Conservation (phyloP, 2,329 filamentous ascomycete genomes). For the Hansfordia pulvinata region DNA sequence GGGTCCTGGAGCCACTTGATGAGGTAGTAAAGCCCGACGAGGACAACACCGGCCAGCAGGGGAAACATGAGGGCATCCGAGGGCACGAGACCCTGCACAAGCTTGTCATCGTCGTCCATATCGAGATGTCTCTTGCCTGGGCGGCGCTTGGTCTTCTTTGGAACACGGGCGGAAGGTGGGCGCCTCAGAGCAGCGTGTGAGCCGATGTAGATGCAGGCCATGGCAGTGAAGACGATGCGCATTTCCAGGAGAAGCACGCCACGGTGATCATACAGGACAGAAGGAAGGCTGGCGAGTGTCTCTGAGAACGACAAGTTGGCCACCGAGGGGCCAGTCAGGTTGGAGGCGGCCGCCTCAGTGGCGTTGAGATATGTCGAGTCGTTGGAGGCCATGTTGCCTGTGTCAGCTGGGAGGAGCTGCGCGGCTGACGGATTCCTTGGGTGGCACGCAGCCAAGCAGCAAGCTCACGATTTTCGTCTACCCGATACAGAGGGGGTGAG, state of each 20-base stretch:
- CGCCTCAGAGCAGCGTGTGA: conserved; percentile 75
- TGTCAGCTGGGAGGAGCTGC: too few relatives aligned
- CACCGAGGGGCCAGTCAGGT: conserved; percentile 8
- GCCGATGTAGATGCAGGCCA: conserved; percentile 74
- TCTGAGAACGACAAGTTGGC: conserved; percentile 15
- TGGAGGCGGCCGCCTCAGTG: too few relatives aligned
- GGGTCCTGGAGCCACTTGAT: conserved; percentile 83
- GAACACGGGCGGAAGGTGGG: conserved; percentile 62
- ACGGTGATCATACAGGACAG: conserved; percentile 14
- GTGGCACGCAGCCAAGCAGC: too few relatives aligned
- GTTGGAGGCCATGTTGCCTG: conserved; percentile 10
- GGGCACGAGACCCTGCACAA: conserved; percentile 50
- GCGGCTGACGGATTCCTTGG: too few relatives aligned
- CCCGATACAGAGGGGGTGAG: too few relatives aligned
- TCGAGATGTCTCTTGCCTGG: conserved; percentile 34
- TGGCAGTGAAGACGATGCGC: conserved; percentile 46
- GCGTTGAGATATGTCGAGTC: conserved; percentile 8
- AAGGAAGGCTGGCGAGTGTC: conserved; percentile 14
- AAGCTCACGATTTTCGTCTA: too few relatives aligned
- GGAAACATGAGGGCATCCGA: conserved; percentile 80
- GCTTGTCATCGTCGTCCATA: conserved; percentile 38
- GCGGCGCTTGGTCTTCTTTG: conserved; percentile 32
- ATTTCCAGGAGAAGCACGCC: conserved; percentile 30
- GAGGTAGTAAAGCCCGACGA: conserved; percentile 71
- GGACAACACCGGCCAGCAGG: conserved; percentile 56